phyloP scores from a whole-genome alignment of 208 protist genomes.

The Phytomonas sp. region DNA sequence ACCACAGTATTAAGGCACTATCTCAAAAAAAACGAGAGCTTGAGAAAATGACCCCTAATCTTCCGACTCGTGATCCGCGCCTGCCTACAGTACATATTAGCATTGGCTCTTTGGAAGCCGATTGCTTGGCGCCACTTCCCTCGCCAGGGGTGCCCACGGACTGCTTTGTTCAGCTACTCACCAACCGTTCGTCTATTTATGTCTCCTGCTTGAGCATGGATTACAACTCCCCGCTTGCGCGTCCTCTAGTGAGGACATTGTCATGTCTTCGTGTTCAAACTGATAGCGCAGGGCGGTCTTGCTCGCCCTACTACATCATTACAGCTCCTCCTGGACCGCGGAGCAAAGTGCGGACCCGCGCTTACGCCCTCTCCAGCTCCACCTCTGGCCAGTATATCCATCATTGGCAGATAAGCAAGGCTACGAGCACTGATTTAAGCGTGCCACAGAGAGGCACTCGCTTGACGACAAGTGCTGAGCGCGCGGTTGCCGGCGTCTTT shows the following conservation, averaged over 20 bases:
- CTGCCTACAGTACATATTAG: background rate
- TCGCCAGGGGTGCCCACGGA: background rate
- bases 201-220: background rate
- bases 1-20: constrained; percentile 1
- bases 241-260: background rate
- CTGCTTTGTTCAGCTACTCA: background rate
- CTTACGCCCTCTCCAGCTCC: background rate
- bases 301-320: background rate
- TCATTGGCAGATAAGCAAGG: background rate
- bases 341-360: background rate
- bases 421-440: background rate
- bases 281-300: background rate
- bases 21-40: background rate
- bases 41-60: background rate
- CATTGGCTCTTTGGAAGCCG: background rate
- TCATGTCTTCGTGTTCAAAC: constrained; percentile 1
- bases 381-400: background rate
- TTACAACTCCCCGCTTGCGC: background rate
- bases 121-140: background rate
- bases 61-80: background rate
- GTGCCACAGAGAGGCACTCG: background rate
- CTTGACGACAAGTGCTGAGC: background rate
- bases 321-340: background rate
- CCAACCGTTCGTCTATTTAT: background rate
- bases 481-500: background rate